Evolutionary conservation across 306 rosid species (phyloP), one percentile per base, ranked within the genome.

Genomic region (Mimosa pudica): DNA sequence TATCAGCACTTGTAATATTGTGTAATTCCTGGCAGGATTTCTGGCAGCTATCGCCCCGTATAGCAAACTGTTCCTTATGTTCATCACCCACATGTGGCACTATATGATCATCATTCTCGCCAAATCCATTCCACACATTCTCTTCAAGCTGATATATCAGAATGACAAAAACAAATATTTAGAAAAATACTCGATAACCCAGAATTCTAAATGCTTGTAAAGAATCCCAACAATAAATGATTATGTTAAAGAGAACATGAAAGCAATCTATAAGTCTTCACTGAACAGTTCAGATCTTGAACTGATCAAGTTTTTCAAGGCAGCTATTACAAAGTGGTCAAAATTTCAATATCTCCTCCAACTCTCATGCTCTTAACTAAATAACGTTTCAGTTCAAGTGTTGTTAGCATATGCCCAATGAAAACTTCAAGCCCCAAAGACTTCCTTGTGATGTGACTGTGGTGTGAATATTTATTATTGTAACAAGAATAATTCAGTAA

Each of bases 121-220:
- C 77, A 84, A 82, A 86, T 73, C 72, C 88, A 81, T 88, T 89
- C 92, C 91, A 89, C 41, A 77, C 71, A 61, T 89, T 79, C 77
- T 84, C 92, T 64, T 85, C 84, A 70, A 88, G 87, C 92, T 89
- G 91, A 55, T 79, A 83, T 77, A 88, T 52, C 67, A 82, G 60
- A 9, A 70, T 38, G 13, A 20, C 74, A 24, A 46, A 62, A 46
- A 83, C 81, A 70, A 71, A 69, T 16, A 57, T 30, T 84, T 24
- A 82, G 71, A 67, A 83, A 17, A 57, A 18, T 42, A 70, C 49
- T 76, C 33, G 9, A 77, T 35, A 17, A 71, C 71, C 51, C 17
- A 41, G 68, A 74, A 81, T 70, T 41, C 42, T 70, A 24, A 70
- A 70, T 46, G 42, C 58, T 46, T 46, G 4, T 47, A 20, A 46